These are phyloP conservation scores for Peronosclerospora sorghi DNA, from an alignment of 352 stramenopile genomes.

Conservation along the genomic window DNA sequence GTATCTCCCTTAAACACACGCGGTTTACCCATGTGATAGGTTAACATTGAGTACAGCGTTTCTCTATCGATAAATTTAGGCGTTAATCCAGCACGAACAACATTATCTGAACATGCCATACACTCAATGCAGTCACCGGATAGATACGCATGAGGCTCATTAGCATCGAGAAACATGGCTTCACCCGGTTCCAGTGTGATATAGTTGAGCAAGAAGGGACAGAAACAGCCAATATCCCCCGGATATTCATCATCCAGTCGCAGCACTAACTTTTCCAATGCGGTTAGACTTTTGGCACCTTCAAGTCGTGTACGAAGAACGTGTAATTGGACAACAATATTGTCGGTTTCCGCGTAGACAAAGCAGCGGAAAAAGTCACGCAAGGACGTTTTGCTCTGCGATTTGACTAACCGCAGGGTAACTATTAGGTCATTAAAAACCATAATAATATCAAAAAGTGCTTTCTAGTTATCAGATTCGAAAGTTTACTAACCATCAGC, in stretches of 20 bases:
- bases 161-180: conserved; percentile 95
- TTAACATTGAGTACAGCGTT: conserved; percentile 96
- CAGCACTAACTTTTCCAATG: conserved; percentile 78
- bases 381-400: conserved; percentile 33
- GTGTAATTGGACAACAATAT: conserved; percentile 61
- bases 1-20: conserved; percentile 18
- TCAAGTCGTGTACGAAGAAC: conserved; percentile 71
- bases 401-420: conserved; percentile 21
- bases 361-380: conserved; percentile 69
- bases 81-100: conserved; percentile 96
- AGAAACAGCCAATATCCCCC: conserved; percentile 95
- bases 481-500: conserved; percentile 17
- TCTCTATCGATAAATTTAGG: conserved; percentile 98
- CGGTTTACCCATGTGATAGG: conserved; percentile 70
- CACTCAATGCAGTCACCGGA: conserved; percentile 94
- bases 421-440: conserved; percentile 13
- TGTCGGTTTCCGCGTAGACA: conserved; percentile 60
- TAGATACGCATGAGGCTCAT: conserved; percentile 99
- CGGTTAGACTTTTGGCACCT: conserved; percentile 14
- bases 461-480: background rate
- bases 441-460: background rate
- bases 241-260: conserved; percentile 91
- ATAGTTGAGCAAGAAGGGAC: conserved; percentile 97
- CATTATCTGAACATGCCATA: conserved; percentile 99
- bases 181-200: conserved; percentile 91